Percentiles rank a stretch among this genome's conserved stretches.
Evolutionary conservation across 805 yeast species (phyloP).

Genomic region (Priceomyces haplophilus): DNA sequence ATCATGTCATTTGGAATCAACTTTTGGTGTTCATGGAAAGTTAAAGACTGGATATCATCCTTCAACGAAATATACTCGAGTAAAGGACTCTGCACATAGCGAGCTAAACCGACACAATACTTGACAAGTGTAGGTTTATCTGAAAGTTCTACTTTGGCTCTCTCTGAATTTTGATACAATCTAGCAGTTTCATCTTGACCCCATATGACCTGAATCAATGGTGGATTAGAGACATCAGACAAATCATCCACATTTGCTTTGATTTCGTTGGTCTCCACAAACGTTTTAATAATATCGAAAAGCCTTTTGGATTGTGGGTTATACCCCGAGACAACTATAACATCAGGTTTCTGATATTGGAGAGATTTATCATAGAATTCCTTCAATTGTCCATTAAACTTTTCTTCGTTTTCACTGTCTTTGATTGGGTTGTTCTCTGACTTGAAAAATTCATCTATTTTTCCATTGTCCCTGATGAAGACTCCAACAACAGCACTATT

Average conservation of each 20-base stretch:
- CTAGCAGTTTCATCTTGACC: slow-evolving; percentile 93
- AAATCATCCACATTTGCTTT: slow-evolving; percentile 49
- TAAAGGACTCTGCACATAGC: slow-evolving; percentile 91
- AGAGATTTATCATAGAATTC: slow-evolving; percentile 61
- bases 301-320: slow-evolving; percentile 68
- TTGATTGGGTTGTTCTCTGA: slow-evolving; percentile 68
- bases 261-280: slow-evolving; percentile 55
- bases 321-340: slow-evolving; percentile 85
- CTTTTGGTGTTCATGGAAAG: slow-evolving; percentile 71
- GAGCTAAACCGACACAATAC: slow-evolving; percentile 85
- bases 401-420: slow-evolving; percentile 40
- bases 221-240: slow-evolving; percentile 38
- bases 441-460: slow-evolving; percentile 71
- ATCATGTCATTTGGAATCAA: slow-evolving; percentile 64
- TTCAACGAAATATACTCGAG: slow-evolving; percentile 81
- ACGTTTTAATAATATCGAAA: slow-evolving; percentile 51
- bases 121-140: slow-evolving; percentile 77
- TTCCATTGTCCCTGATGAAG: slow-evolving; percentile 75
- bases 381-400: slow-evolving; percentile 60
- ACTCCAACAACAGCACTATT: slow-evolving; percentile 86
- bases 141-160: slow-evolving; percentile 76
- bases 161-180: slow-evolving; percentile 73
- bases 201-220: slow-evolving; percentile 68
- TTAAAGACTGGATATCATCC: slow-evolving; percentile 65
- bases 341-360: slow-evolving; percentile 66